phyloP scores from a whole-genome alignment of 2,329 filamentous ascomycete genomes.

The Talaromyces sp. region DNA sequence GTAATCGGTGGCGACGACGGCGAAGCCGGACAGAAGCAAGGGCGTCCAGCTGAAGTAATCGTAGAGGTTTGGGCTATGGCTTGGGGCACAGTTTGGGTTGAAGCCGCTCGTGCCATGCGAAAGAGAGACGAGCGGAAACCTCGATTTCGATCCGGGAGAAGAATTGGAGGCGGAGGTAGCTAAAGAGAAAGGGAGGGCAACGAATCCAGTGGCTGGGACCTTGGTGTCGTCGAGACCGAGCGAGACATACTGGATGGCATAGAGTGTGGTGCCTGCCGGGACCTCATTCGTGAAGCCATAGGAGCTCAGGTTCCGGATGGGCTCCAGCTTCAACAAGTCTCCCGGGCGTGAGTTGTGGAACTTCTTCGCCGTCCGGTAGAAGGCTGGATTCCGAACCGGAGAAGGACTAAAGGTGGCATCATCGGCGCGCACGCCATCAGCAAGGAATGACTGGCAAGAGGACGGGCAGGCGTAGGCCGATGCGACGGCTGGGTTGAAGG shows the following conservation, averaged over 20 bases:
- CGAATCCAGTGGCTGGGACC: neutral
- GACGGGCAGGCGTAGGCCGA: too few species aligned
- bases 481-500: too few species aligned
- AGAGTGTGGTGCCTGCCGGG: neutral
- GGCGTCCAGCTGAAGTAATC: conserved; percentile 9
- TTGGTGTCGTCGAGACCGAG: neutral
- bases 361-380: neutral
- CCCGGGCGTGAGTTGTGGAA: neutral
- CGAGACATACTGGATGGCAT: neutral
- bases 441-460: too few species aligned
- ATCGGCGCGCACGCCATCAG: too few species aligned
- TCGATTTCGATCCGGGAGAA: neutral
- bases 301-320: neutral
- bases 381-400: neutral
- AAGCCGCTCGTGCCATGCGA: conserved; percentile 12
- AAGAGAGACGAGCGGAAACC: conserved; percentile 8
- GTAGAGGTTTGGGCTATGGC: conserved; percentile 7
- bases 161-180: neutral
- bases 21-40: conserved; percentile 3
- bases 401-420: too few species aligned
- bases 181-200: neutral
- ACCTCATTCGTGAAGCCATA: neutral
- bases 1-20: conserved; percentile 8
- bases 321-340: neutral
- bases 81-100: conserved; percentile 8